Base-by-base conservation (phyloP, 2,329 filamentous ascomycete genomes). In the Huntiella abstrusa region DNA sequence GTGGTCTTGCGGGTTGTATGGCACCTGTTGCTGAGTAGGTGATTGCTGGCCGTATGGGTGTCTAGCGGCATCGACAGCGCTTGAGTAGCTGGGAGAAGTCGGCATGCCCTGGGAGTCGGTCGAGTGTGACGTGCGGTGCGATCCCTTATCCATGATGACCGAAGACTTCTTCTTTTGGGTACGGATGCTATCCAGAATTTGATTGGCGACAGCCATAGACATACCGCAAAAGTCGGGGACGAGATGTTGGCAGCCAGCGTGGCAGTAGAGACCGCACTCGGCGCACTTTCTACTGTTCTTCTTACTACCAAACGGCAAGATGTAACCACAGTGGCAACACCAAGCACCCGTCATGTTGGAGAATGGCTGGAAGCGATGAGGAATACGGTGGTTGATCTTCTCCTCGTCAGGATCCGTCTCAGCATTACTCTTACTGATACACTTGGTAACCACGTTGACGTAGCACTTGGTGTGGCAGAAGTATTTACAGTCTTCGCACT, bases 401-500 rank as follows among this genome's bases (percentile, higher is more conserved):
- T 95, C 91, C 64, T 98, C 91, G 63, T 98, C 91, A 16, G 91
- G 88, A 60, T 98, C 91, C 4, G 85, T 93, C 62, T 98, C 91
- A 52, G 91, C 88, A 59, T 98, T 98, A 52, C 88, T 95, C 62
- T 98, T 96, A 66, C 88, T 96, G 62, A 98, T 98, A 66, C 91
- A 98, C 64, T 98, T 98, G 52, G 91, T 98, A 55, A 98, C 91
- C 41, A 98, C 91, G 61, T 87, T 93, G 12, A 76, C 67, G 62
- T 96, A 98, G 61, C 91, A 98, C 64, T 96, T 95, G 56, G 85
- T 88, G 63, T 98, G 91, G 64, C 91, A 98, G 35, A 88, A 96
- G 65, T 96, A 96, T 65, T 96, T 96, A 80, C 91, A 98, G 64
- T 98, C 91, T 53, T 92, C 83, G 63, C 91, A 98, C 65, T 98